These are phyloP conservation scores for Dothideomycetes sp. DNA, from an alignment of 2,329 filamentous ascomycete genomes.

Conservation along the genomic window DNA sequence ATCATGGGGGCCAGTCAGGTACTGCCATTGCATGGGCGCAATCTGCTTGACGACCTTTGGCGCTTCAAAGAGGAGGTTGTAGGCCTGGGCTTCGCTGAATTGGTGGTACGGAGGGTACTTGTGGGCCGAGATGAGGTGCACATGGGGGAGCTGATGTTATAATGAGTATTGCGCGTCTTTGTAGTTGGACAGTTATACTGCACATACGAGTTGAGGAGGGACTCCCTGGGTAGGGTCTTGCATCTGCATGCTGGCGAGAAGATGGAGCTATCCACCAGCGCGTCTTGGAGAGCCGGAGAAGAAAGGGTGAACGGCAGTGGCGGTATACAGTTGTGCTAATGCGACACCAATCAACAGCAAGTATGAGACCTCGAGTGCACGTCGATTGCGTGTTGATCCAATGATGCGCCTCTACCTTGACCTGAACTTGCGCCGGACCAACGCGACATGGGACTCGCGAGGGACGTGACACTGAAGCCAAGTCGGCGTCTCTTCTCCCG, in stretches of 20 bases:
- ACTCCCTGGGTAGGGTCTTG: conserved; percentile 39
- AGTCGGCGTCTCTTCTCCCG: too few relatives aligned
- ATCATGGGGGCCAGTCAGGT: conserved; percentile 70
- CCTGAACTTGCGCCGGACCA: not conserved
- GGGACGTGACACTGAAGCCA: too few relatives aligned
- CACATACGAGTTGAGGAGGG: conserved; percentile 30
- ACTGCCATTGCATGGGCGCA: conserved; percentile 87
- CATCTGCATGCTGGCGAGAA: conserved; percentile 15
- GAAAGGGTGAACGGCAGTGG: too few relatives aligned
- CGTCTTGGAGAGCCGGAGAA: too few relatives aligned
- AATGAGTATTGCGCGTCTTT: conserved; percentile 3
- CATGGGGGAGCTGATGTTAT: conserved; percentile 59
- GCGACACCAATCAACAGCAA: conserved; percentile 1
- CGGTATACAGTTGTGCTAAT: too few relatives aligned
- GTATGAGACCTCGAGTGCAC: too few relatives aligned
- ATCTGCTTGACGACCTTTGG: conserved; percentile 76
- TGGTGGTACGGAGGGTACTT: conserved; percentile 65
- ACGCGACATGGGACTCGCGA: not conserved
- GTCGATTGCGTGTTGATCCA: too few relatives aligned
- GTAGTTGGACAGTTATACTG: conserved; percentile 6
- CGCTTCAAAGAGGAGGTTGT: conserved; percentile 72
- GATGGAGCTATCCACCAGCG: not conserved
- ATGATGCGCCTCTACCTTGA: not conserved
- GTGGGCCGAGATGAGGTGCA: conserved; percentile 79
- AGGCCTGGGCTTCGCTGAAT: conserved; percentile 64